phyloP scores from a whole-genome alignment of 2,329 filamentous ascomycete species.

The Myriosclerotinia scirpicola region DNA sequence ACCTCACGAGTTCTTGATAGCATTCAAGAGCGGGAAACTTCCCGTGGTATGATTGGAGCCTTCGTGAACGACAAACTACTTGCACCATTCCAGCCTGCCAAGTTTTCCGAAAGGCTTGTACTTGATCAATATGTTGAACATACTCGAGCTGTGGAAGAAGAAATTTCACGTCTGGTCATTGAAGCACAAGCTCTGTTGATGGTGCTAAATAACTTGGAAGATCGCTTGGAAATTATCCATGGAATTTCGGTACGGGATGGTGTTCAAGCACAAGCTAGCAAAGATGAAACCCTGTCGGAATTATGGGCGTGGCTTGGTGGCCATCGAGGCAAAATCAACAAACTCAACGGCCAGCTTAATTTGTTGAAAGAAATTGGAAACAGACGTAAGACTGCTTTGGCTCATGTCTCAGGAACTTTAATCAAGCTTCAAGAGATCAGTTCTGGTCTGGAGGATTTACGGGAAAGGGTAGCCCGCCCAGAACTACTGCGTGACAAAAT shows the following conservation, averaged over 20 bases:
- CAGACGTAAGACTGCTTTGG: slow-evolving; percentile 65
- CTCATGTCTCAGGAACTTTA: slow-evolving; percentile 68
- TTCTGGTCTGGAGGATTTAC: slow-evolving; percentile 67
- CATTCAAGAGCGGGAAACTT: slow-evolving; percentile 36
- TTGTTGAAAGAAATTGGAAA: slow-evolving; percentile 64
- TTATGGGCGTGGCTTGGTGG: slow-evolving; percentile 75
- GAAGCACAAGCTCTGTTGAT: slow-evolving; percentile 68
- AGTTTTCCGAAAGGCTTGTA: slow-evolving; percentile 60
- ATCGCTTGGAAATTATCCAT: slow-evolving; percentile 67
- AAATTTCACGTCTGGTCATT: slow-evolving; percentile 65
- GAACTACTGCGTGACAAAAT: slow-evolving; percentile 54
- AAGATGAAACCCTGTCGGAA: slow-evolving; percentile 65
- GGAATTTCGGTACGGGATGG: slow-evolving; percentile 66
- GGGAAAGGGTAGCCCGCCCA: slow-evolving; percentile 68
- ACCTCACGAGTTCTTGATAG: slow-evolving; percentile 54
- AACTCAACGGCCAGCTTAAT: slow-evolving; percentile 61
- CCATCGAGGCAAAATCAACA: slow-evolving; percentile 60
- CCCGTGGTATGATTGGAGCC: slow-evolving; percentile 41
- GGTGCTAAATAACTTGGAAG: slow-evolving; percentile 66
- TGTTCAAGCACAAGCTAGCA: slow-evolving; percentile 55
- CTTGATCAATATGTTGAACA: slow-evolving; percentile 75
- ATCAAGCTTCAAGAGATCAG: slow-evolving; percentile 73
- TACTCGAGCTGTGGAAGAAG: slow-evolving; percentile 66
- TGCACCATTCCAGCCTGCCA: slow-evolving; percentile 61
- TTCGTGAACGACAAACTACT: slow-evolving; percentile 50